phyloP scores from a whole-genome alignment of 2,329 filamentous ascomycete genomes.

The Alternaria alternata region DNA sequence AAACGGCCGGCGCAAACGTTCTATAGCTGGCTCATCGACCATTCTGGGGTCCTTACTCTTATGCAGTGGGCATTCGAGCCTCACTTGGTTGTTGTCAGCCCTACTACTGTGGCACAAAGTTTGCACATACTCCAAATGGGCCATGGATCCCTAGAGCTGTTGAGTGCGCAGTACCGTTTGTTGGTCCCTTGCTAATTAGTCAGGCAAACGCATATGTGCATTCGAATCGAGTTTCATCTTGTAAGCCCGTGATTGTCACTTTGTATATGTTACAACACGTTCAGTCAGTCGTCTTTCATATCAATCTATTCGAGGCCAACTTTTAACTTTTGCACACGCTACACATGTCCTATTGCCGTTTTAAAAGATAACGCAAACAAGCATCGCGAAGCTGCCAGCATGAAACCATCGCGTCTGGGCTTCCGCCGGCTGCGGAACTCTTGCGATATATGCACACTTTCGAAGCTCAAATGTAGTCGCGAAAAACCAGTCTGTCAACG shows the following conservation, averaged over 20 bases:
- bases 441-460: constrained; percentile 1
- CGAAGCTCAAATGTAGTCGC: constrained; percentile 3
- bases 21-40: neutral
- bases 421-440: constrained; percentile 1
- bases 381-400: neutral
- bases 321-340: neutral
- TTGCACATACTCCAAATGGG: neutral
- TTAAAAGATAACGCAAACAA: neutral
- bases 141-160: neutral
- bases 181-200: neutral
- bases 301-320: neutral
- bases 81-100: neutral
- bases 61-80: neutral
- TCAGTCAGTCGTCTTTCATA: neutral
- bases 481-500: constrained; percentile 2
- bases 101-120: neutral
- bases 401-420: neutral
- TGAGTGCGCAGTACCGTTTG: neutral
- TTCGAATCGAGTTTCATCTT: neutral
- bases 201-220: neutral
- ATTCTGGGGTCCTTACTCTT: neutral
- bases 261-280: neutral
- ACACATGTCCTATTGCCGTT: neutral
- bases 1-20: neutral
- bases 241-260: neutral